Conservation (phyloP, 176 grass and related monocot genomes). For the Carex scoparia region DNA sequence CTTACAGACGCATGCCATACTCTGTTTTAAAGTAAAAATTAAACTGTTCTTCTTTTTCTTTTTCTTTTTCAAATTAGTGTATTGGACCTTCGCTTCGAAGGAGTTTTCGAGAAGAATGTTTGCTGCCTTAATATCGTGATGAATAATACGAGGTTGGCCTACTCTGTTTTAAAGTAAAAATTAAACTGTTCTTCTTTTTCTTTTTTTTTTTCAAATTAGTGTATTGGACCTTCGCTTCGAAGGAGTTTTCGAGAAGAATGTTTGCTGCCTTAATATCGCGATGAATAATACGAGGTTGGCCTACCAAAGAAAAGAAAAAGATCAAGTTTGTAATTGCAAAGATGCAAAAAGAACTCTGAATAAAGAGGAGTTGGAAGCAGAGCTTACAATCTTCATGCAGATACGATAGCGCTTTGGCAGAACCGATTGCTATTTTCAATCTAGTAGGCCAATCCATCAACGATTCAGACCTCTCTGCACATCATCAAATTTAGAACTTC, state of each 20-base stretch:
- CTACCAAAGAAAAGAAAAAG: background rate
- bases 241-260: constrained; percentile 33
- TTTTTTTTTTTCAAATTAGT: background rate
- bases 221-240: constrained; percentile 29
- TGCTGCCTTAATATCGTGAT: constrained; percentile 36
- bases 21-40: background rate
- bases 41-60: background rate
- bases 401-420: constrained; percentile 77
- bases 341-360: background rate
- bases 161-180: background rate
- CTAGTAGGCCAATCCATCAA: constrained; percentile 62
- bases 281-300: constrained; percentile 35
- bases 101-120: constrained; percentile 35
- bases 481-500: background rate
- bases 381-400: constrained; percentile 78
- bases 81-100: constrained; percentile 33
- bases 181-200: background rate
- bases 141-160: constrained; percentile 37
- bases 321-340: background rate
- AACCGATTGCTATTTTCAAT: constrained; percentile 66
- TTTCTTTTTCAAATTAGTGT: background rate
- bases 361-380: background rate
- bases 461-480: constrained; percentile 39
- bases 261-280: constrained; percentile 39
- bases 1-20: background rate